phyloP scores from a whole-genome alignment of 768 basidiomycete species.

The Pleurotus pulmonarius region DNA sequence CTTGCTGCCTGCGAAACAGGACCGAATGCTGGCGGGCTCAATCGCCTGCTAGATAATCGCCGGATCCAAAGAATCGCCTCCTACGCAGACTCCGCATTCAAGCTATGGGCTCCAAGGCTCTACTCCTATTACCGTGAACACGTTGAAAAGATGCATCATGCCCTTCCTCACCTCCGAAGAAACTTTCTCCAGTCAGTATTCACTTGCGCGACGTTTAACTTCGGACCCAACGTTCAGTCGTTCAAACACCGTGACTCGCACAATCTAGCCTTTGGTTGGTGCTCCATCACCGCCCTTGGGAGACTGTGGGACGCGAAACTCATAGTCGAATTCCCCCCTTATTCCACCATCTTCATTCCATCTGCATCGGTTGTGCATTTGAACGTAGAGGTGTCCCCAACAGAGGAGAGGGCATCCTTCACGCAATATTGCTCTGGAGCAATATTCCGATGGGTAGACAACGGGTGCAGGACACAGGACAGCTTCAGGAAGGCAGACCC shows the following conservation, averaged over 20 bases:
- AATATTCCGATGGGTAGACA: conserved; percentile 20
- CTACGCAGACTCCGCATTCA: no score
- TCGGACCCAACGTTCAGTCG: conserved; percentile 14
- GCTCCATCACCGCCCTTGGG: conserved; percentile 25
- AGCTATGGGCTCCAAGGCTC: no score
- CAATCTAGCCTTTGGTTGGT: conserved; percentile 29
- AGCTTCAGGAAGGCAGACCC: no score
- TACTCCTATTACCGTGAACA: no score
- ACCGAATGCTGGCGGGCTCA: no score
- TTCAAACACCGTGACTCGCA: conserved; percentile 19
- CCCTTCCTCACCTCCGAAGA: not conserved
- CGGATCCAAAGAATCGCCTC: no score
- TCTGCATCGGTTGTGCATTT: conserved; percentile 22
- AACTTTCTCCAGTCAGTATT: conserved; percentile 19
- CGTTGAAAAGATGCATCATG: no score
- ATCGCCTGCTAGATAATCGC: no score
- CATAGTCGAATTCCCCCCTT: conserved; percentile 20
- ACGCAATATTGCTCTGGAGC: conserved; percentile 24
- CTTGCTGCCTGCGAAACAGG: no score
- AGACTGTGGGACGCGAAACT: conserved; percentile 21
- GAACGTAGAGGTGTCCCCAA: conserved; percentile 17
- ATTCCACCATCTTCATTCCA: conserved; percentile 21
- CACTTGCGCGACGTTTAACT: conserved; percentile 22
- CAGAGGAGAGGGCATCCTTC: conserved; percentile 17
- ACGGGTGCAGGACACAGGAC: conserved; percentile 7